A percentile compares a stretch with the other conserved stretches of the same genome.
Conservation (phyloP, 495 filamentous ascomycete genomes). For the Aspergillus bridgeri region DNA sequence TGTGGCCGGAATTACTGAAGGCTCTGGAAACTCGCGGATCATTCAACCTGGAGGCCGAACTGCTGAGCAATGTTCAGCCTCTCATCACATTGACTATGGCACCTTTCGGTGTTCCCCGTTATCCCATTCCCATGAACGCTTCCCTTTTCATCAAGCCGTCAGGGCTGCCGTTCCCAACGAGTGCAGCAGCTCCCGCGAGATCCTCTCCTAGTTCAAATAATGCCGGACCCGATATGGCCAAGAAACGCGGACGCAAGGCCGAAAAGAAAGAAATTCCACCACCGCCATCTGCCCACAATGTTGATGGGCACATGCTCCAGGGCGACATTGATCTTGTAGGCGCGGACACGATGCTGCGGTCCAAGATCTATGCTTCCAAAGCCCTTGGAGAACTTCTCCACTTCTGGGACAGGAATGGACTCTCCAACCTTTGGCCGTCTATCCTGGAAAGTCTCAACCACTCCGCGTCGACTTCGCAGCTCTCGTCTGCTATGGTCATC, state of each 20-base stretch:
- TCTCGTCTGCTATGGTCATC: slow-evolving; percentile 76
- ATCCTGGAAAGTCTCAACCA: slow-evolving; percentile 65
- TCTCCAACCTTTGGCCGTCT: slow-evolving; percentile 39
- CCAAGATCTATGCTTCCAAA: slow-evolving; percentile 77
- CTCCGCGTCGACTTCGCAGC: slow-evolving; percentile 77
- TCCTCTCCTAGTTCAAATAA: slow-evolving; percentile 51
- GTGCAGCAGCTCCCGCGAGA: slow-evolving; percentile 48
- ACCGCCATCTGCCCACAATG: slow-evolving; percentile 72
- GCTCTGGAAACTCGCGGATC: slow-evolving; percentile 57
- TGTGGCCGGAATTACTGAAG: slow-evolving; percentile 77
- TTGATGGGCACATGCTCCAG: slow-evolving; percentile 96
- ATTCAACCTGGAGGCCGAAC: slow-evolving; percentile 62
- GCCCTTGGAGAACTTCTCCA: slow-evolving; percentile 64
- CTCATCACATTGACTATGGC: slow-evolving; percentile 77
- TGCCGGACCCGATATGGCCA: slow-evolving; percentile 23
- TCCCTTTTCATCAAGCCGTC: slow-evolving; percentile 89
- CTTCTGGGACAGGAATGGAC: slow-evolving; percentile 42
- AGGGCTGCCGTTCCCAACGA: slow-evolving; percentile 70
- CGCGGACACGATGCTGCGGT: slow-evolving; percentile 79
- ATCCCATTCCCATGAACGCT: slow-evolving; percentile 86
- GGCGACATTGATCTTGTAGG: slow-evolving; percentile 95
- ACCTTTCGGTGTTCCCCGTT: slow-evolving; percentile 84
- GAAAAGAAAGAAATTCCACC: slow-evolving; percentile 75
- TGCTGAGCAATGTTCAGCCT: slow-evolving; percentile 60
- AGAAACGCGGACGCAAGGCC: slow-evolving; percentile 76